A percentile compares a stretch with the other conserved stretches of the same genome.
phyloP scores from a whole-genome alignment of 2,329 filamentous ascomycete genomes.

The Pestalotiopsis sp. region DNA sequence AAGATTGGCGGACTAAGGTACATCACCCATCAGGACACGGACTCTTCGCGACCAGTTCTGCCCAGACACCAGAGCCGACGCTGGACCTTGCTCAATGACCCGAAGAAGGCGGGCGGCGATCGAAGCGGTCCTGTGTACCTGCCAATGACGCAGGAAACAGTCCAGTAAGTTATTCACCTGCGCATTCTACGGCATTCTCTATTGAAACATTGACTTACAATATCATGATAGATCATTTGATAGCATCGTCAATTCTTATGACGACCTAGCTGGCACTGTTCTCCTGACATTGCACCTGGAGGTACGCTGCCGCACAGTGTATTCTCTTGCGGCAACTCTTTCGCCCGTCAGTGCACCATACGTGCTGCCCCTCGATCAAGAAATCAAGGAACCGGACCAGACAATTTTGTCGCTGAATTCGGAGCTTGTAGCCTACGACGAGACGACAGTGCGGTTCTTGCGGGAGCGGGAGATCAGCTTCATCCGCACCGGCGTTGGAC shows the following conservation, averaged over 20 bases:
- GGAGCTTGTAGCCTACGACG: slow-evolving; percentile 85
- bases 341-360: slow-evolving; percentile 66
- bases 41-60: slow-evolving; percentile 61
- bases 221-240: slow-evolving; percentile 72
- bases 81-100: slow-evolving; percentile 80
- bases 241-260: slow-evolving; percentile 80
- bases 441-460: slow-evolving; percentile 75
- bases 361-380: slow-evolving; percentile 65
- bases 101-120: slow-evolving; percentile 60
- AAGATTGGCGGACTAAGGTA: slow-evolving; percentile 82
- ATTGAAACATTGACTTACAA: not conserved
- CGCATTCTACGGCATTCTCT: not conserved
- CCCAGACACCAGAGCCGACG: slow-evolving; percentile 67
- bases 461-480: slow-evolving; percentile 73
- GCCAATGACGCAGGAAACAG: slow-evolving; percentile 85
- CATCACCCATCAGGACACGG: slow-evolving; percentile 74
- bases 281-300: slow-evolving; percentile 88
- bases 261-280: slow-evolving; percentile 76
- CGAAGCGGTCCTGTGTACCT: slow-evolving; percentile 72
- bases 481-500: slow-evolving; percentile 75
- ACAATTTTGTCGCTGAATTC: slow-evolving; percentile 82
- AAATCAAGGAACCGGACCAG: slow-evolving; percentile 77
- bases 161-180: slow-evolving; percentile 59
- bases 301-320: slow-evolving; percentile 81
- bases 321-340: slow-evolving; percentile 70